Evolutionary conservation across 2,329 filamentous ascomycete genomes (phyloP).

Genomic region (Alternaria arborescens): DNA sequence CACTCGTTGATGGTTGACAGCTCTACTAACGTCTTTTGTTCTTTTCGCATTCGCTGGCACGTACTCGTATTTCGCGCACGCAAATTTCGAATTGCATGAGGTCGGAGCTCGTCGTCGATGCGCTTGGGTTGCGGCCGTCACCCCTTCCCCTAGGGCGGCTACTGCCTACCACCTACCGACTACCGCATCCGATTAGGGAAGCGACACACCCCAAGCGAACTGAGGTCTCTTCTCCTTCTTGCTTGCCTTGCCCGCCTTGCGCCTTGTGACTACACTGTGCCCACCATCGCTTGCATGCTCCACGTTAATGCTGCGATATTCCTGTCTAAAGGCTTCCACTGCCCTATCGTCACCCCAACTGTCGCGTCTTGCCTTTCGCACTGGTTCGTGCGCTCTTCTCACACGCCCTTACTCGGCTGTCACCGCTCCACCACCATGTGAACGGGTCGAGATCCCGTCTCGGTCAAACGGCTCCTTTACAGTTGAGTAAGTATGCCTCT

Average conservation of each 20-base stretch:
- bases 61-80: neutral
- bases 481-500: slow-evolving; percentile 49
- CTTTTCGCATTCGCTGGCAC: neutral
- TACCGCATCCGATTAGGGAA: neutral
- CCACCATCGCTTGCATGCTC: slow-evolving; percentile 13
- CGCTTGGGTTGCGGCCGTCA: neutral
- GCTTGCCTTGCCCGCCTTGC: neutral
- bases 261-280: slow-evolving; percentile 4
- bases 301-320: slow-evolving; percentile 28
- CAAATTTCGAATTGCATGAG: neutral
- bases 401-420: slow-evolving; percentile 34
- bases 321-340: slow-evolving; percentile 15
- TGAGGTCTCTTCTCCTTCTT: neutral
- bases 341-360: slow-evolving; percentile 12
- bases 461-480: slow-evolving; percentile 55
- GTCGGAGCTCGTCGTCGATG: neutral
- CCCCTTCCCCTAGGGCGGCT: neutral
- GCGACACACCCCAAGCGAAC: slow-evolving; percentile 5
- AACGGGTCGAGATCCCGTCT: slow-evolving; percentile 49
- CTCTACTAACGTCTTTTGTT: slow-evolving; percentile 6
- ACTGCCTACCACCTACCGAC: neutral
- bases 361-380: neutral
- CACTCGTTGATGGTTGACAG: neutral
- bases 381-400: neutral
- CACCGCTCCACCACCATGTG: slow-evolving; percentile 29